Evolutionary conservation across 2,329 filamentous ascomycete species (phyloP), one percentile per base, ranked within the genome.

Genomic region (Tolypocladium pustulatum): DNA sequence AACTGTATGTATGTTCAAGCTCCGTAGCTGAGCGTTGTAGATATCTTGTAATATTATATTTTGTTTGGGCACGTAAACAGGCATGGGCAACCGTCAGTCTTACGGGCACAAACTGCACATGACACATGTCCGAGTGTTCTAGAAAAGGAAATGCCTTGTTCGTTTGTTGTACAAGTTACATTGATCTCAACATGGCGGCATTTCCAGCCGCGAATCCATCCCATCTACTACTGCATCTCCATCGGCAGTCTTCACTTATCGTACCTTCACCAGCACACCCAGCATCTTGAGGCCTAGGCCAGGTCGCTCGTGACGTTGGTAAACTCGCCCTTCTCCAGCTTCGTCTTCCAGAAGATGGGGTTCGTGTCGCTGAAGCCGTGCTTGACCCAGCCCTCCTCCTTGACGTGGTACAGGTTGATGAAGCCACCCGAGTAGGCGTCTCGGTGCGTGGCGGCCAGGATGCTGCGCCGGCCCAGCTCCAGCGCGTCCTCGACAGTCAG

Each of bases 321-420:
- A 76, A 99, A 99, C 80, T 99, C 94, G 75, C 92, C 92, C 85
- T 96, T 96, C 75, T 96, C 89, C 70, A 99, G 78, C 86, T 99
- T 99, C 55, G 92, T 97, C 82, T 96, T 89, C 94, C 94, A 99
- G 87, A 99, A 99, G 72, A 97, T 96, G 52, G 93, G 93, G 81
- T 97, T 97, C 67, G 93, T 97, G 76, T 99, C 94, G 71, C 81
- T 91, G 83, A 99, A 99, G 62, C 94, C 94, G 72, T 97, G 93
- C 84, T 96, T 96, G 70, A 96, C 92, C 94, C 94, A 99, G 67
- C 94, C 94, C 64, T 91, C 88, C 80, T 99, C 93, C 86, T 97
- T 97, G 73, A 99, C 92, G 71, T 99, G 94, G 78, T 99, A 99
- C 71, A 97, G 73, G 79, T 99, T 99, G 82, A 99, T 97, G 79